Base-by-base conservation (phyloP, 139 green algal species). In the Tetradesmus obliquus region DNA sequence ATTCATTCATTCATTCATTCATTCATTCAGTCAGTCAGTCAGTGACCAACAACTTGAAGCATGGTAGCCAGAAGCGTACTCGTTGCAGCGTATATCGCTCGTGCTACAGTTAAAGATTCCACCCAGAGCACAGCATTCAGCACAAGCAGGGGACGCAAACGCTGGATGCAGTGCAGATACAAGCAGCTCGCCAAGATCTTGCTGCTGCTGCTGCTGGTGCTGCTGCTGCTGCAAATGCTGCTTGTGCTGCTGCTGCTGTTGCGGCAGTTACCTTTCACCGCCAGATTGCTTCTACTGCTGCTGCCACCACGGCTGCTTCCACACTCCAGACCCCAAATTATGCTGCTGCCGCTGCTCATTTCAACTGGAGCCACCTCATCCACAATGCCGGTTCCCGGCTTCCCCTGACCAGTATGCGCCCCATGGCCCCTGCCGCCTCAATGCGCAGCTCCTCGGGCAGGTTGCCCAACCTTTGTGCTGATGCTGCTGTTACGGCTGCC, bases 331-430 rank as follows among this genome's bases (percentile, higher is more conserved):
- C 32, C 32, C 32, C 32, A 45, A 45, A 45, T 45, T 66, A 9
- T 66, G 8, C 7, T 66, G 60, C 60, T 71, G 60, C 60, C n/a
- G 66, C 66, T 24, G 66, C 66, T 24, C 17, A 76, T 19, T 19
- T 76, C 66, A n/a, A 76, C 66, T 2, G 66, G 66, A n/a, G 66
- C 66, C 57, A 66, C 57, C 8, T 66, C 57, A 66, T 66, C 57
- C 6, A 66, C 57, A 66, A 66, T 7, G 53, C 89, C 93, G 85
- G 97, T 97, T 82, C 95, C 95, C 0, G 88, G 84, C 91, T 97
- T 95, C 2, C 88, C 80, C 87, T 90, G 12, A 97, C 55, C 1
- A 97, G 87, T 80, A 97, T 95, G 45, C 94, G 92, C 0, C 95
- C 95, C 93, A 97, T 97, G 55, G 54, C 66, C 9, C 66, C 85